Evolutionary conservation across 805 yeast genomes (phyloP).

Genomic region (Kodamaea jinghongensis): DNA sequence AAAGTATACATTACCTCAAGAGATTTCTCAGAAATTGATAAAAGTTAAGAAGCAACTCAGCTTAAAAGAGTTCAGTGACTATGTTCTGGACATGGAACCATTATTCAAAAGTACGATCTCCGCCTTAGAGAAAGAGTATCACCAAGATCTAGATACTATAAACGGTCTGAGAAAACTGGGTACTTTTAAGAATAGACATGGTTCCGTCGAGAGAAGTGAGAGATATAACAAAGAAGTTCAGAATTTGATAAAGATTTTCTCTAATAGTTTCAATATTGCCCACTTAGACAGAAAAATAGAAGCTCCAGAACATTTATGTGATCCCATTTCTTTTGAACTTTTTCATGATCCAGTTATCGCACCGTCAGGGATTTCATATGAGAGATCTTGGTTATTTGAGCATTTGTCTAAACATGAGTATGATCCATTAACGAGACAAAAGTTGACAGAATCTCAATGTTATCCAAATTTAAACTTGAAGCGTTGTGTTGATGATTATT

Average conservation of each 20-base stretch:
- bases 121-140: conserved; percentile 12
- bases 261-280: conserved; percentile 6
- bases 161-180: conserved; percentile 3
- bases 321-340: conserved; percentile 40
- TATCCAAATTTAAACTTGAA: conserved; percentile 12
- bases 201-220: conserved; percentile 8
- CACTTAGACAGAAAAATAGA: conserved; percentile 3
- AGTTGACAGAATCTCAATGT: conserved; percentile 10
- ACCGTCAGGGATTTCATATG: conserved; percentile 43
- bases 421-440: conserved; percentile 40
- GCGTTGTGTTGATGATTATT: conserved; percentile 13
- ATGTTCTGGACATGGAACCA: conserved; percentile 5
- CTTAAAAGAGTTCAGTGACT: conserved; percentile 7
- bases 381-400: conserved; percentile 34
- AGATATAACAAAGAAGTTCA: conserved; percentile 11
- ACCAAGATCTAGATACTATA: conserved; percentile 9
- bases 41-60: conserved; percentile 7
- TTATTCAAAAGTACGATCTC: conserved; percentile 10
- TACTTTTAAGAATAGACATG: background rate
- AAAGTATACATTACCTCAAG: conserved; percentile 14
- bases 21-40: conserved; percentile 14
- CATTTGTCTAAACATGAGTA: conserved; percentile 31
- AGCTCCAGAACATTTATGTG: conserved; percentile 35
- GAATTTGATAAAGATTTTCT: conserved; percentile 9
- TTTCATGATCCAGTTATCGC: conserved; percentile 45